These are phyloP conservation scores for Phylloporus sp. DNA, from an alignment of 1,284 basidiomycete genomes.

Conservation along the genomic window DNA sequence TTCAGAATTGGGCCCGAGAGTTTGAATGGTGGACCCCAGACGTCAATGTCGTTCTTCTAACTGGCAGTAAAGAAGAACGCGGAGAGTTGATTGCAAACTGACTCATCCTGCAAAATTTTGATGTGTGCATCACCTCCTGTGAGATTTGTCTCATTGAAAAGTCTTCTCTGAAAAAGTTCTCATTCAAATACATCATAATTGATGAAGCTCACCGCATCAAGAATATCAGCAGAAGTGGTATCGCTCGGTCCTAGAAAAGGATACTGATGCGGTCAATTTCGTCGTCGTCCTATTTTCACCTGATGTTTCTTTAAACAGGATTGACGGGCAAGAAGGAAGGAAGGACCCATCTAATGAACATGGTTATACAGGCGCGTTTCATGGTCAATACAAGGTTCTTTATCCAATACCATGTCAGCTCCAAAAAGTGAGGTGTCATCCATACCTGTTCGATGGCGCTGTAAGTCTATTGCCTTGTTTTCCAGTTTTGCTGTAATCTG, in stretches of 20 bases:
- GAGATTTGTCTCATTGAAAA: conserved; percentile 98
- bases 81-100: conserved; percentile 78
- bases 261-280: conserved; percentile 95
- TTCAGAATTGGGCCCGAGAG: conserved; percentile 97
- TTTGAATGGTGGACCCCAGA: conserved; percentile 94
- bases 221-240: conserved; percentile 99
- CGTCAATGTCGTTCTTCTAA: conserved; percentile 82
- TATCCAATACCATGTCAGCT: conserved; percentile 41
- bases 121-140: conserved; percentile 96
- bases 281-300: not conserved
- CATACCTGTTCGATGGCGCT: conserved; percentile 87
- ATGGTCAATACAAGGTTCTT: not conserved
- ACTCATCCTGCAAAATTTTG: conserved; percentile 89
- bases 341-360: conserved; percentile 97
- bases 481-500: not conserved
- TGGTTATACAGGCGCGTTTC: conserved; percentile 93
- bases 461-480: conserved; percentile 45
- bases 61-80: conserved; percentile 91
- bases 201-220: conserved; percentile 99
- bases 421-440: conserved; percentile 84
- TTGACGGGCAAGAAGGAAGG: conserved; percentile 98
- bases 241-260: conserved; percentile 94
- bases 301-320: conserved; percentile 45
- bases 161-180: conserved; percentile 89
- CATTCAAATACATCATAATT: conserved; percentile 98